Conservation (phyloP, 495 filamentous ascomycete species). For the Aspergillus conjunctus region DNA sequence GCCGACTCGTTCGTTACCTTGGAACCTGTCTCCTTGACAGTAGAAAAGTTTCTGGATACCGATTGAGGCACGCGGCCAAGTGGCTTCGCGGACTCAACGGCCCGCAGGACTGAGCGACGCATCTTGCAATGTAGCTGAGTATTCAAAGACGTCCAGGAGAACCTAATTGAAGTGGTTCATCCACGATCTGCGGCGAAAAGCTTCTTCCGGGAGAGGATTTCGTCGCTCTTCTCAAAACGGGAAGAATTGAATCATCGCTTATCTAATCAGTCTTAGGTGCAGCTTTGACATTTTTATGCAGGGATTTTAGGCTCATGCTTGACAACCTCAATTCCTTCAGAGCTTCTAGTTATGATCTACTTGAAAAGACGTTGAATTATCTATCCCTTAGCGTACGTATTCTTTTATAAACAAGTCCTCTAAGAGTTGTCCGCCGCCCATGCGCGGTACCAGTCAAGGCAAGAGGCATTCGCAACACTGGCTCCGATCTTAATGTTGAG, state of each 20-base stretch:
- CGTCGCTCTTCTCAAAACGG: constrained; percentile 10
- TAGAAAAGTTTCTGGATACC: constrained; percentile 46
- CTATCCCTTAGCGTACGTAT: not conserved
- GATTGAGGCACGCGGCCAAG: constrained; percentile 42
- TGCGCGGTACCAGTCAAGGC: constrained; percentile 78
- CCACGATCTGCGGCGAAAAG: constrained; percentile 16
- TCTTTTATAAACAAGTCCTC: constrained; percentile 3
- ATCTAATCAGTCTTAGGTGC: constrained; percentile 26
- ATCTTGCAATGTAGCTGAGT: constrained; percentile 25
- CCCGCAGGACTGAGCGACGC: constrained; percentile 52
- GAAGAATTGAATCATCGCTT: constrained; percentile 29
- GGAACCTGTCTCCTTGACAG: constrained; percentile 35
- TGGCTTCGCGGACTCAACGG: constrained; percentile 47
- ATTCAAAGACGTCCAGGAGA: not conserved
- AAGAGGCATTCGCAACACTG: constrained; percentile 81
- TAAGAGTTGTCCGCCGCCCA: constrained; percentile 60
- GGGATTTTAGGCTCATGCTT: not conserved
- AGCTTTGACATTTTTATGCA: not conserved
- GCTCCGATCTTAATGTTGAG: constrained; percentile 81
- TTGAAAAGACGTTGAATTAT: not conserved
- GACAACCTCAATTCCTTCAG: not conserved
- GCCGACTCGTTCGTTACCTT: constrained; percentile 39
- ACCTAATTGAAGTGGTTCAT: constrained; percentile 11
- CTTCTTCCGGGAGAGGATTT: constrained; percentile 22
- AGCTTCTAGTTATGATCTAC: not conserved